Evolutionary conservation across 2,329 filamentous ascomycete genomes (phyloP).

Genomic region (Exophiala sideris): DNA sequence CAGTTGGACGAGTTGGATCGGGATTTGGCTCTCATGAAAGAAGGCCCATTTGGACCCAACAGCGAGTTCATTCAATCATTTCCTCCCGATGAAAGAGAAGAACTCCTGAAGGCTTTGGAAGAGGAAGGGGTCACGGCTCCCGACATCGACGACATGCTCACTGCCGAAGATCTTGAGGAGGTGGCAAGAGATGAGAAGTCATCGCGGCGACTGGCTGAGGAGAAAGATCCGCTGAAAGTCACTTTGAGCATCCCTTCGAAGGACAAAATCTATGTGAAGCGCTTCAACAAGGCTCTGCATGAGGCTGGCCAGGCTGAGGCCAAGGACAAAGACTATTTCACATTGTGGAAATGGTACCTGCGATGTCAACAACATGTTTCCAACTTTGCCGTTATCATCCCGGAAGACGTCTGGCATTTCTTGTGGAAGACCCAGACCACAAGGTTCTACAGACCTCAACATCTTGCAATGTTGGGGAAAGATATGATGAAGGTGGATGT

Average conservation of each 20-base stretch:
- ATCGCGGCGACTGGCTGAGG: slow-evolving; percentile 5
- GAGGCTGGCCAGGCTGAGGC: slow-evolving; percentile 33
- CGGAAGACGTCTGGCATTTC: slow-evolving; percentile 59
- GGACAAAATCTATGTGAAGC: slow-evolving; percentile 38
- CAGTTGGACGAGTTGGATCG: slow-evolving; percentile 40
- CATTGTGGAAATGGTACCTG: slow-evolving; percentile 51
- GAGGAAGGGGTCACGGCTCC: slow-evolving; percentile 33
- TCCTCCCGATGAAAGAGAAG: slow-evolving; percentile 40
- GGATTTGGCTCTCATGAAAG: slow-evolving; percentile 39
- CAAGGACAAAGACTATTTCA: slow-evolving; percentile 31
- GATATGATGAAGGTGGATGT: slow-evolving; percentile 63
- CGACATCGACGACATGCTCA: slow-evolving; percentile 38
- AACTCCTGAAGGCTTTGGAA: slow-evolving; percentile 43
- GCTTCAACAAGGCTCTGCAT: slow-evolving; percentile 40
- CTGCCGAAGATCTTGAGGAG: slow-evolving; percentile 41
- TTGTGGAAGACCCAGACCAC: slow-evolving; percentile 61
- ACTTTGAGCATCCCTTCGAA: slow-evolving; percentile 34
- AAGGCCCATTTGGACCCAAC: slow-evolving; percentile 43
- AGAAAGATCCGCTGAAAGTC: slow-evolving; percentile 30
- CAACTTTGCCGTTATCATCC: slow-evolving; percentile 54
- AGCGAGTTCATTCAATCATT: slow-evolving; percentile 43
- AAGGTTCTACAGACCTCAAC: slow-evolving; percentile 53
- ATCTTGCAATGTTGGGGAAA: slow-evolving; percentile 60
- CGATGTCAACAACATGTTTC: slow-evolving; percentile 47
- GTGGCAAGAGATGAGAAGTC: slow-evolving; percentile 26